These are phyloP conservation scores for Tagetes patula DNA, from an alignment of 129 eudicot genomes.

Conservation along the genomic window DNA sequence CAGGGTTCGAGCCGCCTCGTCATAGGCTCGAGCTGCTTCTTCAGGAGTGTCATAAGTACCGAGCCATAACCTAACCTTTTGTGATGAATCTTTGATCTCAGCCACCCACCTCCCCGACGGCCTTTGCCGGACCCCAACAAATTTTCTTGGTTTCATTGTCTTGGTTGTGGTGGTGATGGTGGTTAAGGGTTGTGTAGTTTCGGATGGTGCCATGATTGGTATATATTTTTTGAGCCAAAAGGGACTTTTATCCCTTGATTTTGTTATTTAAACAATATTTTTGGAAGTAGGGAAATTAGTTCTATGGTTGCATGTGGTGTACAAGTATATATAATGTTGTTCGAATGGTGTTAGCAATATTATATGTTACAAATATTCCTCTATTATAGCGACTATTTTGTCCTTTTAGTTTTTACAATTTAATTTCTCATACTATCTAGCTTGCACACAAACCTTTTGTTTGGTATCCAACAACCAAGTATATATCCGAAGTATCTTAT, in stretches of 20 bases:
- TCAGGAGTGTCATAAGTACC: constrained; percentile 83
- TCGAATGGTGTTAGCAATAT: constrained; percentile 22
- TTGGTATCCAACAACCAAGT: constrained; percentile 14
- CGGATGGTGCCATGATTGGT: constrained; percentile 35
- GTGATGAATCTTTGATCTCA: constrained; percentile 82
- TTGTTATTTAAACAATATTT: too few species aligned
- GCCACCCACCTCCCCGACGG: constrained; percentile 92
- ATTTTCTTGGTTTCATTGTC: constrained; percentile 35
- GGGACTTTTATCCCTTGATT: not conserved
- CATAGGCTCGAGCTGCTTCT: constrained; percentile 84
- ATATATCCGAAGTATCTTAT: constrained; percentile 22
- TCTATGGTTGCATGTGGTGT: constrained; percentile 41
- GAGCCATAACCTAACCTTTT: constrained; percentile 65
- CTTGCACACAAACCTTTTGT: constrained; percentile 26
- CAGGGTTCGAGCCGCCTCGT: constrained; percentile 79
- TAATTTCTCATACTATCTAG: not conserved
- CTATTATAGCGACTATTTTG: constrained; percentile 32
- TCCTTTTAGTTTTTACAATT: not conserved
- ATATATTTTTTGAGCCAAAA: not conserved
- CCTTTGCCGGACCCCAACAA: constrained; percentile 75
- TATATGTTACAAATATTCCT: constrained; percentile 28
- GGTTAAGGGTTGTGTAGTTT: constrained; percentile 37
- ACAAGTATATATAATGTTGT: constrained; percentile 39
- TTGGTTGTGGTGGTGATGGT: constrained; percentile 30
- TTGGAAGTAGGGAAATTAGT: constrained; percentile 29